Evolutionary conservation across 2,329 filamentous ascomycete species (phyloP).

Genomic region (Xylariaceae sp.): DNA sequence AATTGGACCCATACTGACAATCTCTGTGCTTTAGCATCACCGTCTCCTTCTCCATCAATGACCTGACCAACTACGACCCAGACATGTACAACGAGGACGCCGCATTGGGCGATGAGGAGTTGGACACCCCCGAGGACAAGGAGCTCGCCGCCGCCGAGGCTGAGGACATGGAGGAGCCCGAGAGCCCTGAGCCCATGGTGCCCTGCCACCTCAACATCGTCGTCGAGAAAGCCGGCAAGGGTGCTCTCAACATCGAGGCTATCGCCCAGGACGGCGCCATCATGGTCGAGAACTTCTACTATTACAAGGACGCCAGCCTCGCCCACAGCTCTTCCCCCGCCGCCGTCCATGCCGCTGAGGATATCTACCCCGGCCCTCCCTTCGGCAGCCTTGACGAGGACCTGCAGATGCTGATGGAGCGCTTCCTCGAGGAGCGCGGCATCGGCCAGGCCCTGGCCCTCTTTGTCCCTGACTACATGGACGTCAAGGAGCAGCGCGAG

Average conservation of each 20-base stretch:
- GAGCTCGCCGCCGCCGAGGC: constrained; percentile 55
- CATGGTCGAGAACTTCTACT: constrained; percentile 86
- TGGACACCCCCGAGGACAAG: constrained; percentile 38
- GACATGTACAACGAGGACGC: constrained; percentile 55
- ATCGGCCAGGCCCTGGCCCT: constrained; percentile 82
- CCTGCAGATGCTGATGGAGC: constrained; percentile 86
- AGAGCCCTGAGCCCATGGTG: constrained; percentile 52
- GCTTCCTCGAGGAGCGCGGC: constrained; percentile 91
- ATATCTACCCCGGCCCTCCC: constrained; percentile 84
- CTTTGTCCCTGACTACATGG: constrained; percentile 94
- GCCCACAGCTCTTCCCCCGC: constrained; percentile 76
- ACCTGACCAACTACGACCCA: constrained; percentile 67
- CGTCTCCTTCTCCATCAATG: constrained; percentile 80
- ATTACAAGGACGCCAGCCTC: constrained; percentile 75
- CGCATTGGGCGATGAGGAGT: constrained; percentile 52
- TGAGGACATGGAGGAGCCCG: constrained; percentile 43
- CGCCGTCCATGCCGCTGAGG: constrained; percentile 70
- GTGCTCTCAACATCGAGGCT: constrained; percentile 83
- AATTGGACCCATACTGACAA: constrained; percentile 17
- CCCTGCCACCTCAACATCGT: constrained; percentile 83
- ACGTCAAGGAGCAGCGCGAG: constrained; percentile 98
- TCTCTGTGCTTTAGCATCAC: constrained; percentile 56
- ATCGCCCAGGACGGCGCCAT: constrained; percentile 82
- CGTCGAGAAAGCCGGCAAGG: constrained; percentile 82
- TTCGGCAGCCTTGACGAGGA: constrained; percentile 96